A percentile compares a stretch with the other conserved stretches of the same genome.
Evolutionary conservation across 2,329 filamentous ascomycete species (phyloP).

Genomic region (Paecilomyces niveus): DNA sequence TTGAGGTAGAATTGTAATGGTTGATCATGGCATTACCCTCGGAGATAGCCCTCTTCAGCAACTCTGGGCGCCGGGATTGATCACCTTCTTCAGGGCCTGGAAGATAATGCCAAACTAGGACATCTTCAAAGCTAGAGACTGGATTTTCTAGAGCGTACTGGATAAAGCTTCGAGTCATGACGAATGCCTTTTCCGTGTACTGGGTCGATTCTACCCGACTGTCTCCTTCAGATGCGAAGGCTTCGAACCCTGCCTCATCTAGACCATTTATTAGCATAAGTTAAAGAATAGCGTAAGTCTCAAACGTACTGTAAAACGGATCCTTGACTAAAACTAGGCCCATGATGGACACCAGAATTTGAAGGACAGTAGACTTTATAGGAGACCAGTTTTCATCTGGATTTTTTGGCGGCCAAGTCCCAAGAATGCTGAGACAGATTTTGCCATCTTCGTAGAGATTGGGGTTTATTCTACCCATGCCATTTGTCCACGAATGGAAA

Average conservation of each 20-base stretch:
- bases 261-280: conserved; percentile 1
- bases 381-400: conserved; percentile 49
- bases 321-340: conserved; percentile 52
- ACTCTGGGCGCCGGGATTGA: conserved; percentile 7
- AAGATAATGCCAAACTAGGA: conserved; percentile 49
- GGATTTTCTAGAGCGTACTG: conserved; percentile 37
- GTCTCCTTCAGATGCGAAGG: conserved; percentile 40
- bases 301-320: conserved; percentile 51
- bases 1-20: conserved; percentile 16
- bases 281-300: neutral
- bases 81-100: conserved; percentile 4
- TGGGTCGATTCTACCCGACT: conserved; percentile 40
- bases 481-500: conserved; percentile 54
- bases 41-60: conserved; percentile 18
- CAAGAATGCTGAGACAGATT: conserved; percentile 53
- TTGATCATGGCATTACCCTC: conserved; percentile 20
- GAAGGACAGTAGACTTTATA: conserved; percentile 47
- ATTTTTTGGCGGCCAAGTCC: conserved; percentile 52
- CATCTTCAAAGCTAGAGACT: conserved; percentile 41
- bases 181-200: conserved; percentile 50
- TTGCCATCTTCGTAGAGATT: conserved; percentile 58
- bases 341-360: conserved; percentile 51
- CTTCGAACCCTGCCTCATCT: conserved; percentile 57
- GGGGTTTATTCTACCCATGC: conserved; percentile 50
- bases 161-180: conserved; percentile 47